Base-by-base conservation (phyloP, 1,139 yeast genomes). In the Saccharomycopsis phalli region DNA sequence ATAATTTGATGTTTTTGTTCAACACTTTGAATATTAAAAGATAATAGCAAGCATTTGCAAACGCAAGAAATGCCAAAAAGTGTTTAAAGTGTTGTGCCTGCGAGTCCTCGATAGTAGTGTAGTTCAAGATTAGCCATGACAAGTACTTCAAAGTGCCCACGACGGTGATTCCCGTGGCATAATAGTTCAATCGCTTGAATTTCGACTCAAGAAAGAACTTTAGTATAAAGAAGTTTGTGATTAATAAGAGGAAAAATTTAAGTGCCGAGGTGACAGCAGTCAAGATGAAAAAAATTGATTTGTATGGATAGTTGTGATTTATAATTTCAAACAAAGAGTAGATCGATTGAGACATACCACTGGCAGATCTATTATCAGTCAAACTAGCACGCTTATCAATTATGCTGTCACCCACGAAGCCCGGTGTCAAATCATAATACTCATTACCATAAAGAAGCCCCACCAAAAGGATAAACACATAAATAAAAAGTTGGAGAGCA, bases 311-410 rank as follows among this genome's bases (percentile, higher is more conserved):
- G 20, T 26, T 25, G 17, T 38, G 37, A 29, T 39, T 41, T 13
- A 44, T 38, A n/a, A 44, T 32, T 17, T 44, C 47, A 31, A 44
- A 44, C 16, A 41, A 29, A n/a, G 47, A 44, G 14, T 33, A 35
- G n/a, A 44, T 17, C 11, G 18, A 3, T 17, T 44, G 45, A 17
- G 25, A 22, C 19, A 41, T 21, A 3, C 34, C 39, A 18, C 26
- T 31, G 19, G 38, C 38, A 25, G 23, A 16, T n/a, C 7, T 25
- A 7, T 30, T 30, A 5, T 17, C 20, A 13, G 11, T 21, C 4
- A 30, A 13, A 4, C 5, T 14, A 8, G 13, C 33, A 18, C 33
- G 33, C 20, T 30, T 30, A n/a, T n/a, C n/a, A n/a, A n/a, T n/a
- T n/a, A n/a, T n/a, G n/a, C n/a, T n/a, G n/a, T n/a, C n/a, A n/a